Conservation (phyloP, 2,329 filamentous ascomycete species). For the Neopestalotiopsis rosae region DNA sequence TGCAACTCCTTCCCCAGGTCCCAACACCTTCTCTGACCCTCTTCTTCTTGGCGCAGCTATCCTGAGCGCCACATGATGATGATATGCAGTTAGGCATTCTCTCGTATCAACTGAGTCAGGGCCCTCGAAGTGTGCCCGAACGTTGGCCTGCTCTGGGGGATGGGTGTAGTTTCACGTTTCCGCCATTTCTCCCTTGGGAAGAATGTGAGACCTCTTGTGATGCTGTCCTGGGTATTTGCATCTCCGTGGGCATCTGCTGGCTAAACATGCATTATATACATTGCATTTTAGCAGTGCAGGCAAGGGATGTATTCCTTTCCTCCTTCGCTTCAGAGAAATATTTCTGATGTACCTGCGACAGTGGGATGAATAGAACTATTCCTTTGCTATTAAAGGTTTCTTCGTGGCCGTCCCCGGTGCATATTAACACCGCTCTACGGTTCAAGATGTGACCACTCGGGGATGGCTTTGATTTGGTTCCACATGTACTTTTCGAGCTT, state of each 20-base stretch:
- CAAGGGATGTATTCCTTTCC: neutral
- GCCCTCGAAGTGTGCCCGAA: neutral
- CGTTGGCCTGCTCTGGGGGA: neutral
- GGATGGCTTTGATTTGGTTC: slow-evolving; percentile 87
- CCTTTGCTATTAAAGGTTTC: neutral
- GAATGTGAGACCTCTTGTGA: neutral
- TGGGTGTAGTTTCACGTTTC: neutral
- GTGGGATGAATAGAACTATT: neutral
- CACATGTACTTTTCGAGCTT: slow-evolving; percentile 96
- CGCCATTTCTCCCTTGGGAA: too few species aligned
- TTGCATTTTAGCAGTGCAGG: neutral
- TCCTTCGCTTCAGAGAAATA: neutral
- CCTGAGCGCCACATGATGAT: neutral
- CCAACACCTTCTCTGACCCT: neutral
- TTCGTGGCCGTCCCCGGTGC: slow-evolving; percentile 12
- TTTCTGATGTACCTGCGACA: neutral
- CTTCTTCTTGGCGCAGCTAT: neutral
- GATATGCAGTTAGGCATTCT: neutral
- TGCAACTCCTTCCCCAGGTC: too few species aligned
- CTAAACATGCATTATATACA: neutral
- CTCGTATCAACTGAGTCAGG: neutral
- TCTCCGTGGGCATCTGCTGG: neutral
- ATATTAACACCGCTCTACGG: slow-evolving; percentile 37
- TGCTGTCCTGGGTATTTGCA: neutral
- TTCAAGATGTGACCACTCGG: slow-evolving; percentile 81